Conservation (phyloP, 2,329 filamentous ascomycete genomes). For the Fusarium kyushuense region DNA sequence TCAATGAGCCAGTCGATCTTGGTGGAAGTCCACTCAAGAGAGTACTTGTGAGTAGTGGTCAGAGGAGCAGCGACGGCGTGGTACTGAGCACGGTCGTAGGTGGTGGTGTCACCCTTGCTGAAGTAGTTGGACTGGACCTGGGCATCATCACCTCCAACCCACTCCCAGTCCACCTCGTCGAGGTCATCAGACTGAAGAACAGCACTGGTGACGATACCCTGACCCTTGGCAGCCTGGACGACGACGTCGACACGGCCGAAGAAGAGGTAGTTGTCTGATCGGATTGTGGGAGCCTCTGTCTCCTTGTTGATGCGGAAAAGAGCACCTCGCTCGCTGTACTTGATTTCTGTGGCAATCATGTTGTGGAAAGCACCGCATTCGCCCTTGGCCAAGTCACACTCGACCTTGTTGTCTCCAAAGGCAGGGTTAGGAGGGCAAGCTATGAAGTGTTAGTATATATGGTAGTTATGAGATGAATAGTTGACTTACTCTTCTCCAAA, state of each 20-base stretch:
- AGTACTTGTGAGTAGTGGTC: conserved; percentile 73
- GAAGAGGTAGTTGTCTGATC: conserved; percentile 91
- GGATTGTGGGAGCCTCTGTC: conserved; percentile 77
- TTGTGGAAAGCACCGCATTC: conserved; percentile 67
- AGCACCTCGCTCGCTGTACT: conserved; percentile 64
- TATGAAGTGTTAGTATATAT: conserved; percentile 42
- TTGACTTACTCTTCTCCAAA: conserved; percentile 59
- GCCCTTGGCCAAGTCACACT: conserved; percentile 83
- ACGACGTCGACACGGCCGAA: conserved; percentile 88
- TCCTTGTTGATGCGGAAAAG: conserved; percentile 75
- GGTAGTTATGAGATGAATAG: not conserved
- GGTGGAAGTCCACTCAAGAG: conserved; percentile 75
- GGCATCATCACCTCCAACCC: conserved; percentile 79
- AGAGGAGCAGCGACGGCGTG: conserved; percentile 67
- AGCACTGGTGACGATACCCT: conserved; percentile 88
- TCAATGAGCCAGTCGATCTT: conserved; percentile 75
- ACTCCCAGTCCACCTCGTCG: conserved; percentile 94
- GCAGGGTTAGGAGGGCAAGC: conserved; percentile 81
- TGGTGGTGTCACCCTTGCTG: conserved; percentile 77
- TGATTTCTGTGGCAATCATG: conserved; percentile 61
- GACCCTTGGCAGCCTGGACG: conserved; percentile 82
- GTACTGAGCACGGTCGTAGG: conserved; percentile 76
- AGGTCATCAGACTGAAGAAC: conserved; percentile 91
- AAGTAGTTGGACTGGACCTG: conserved; percentile 92
- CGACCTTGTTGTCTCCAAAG: conserved; percentile 68